Percentiles rank a stretch among this genome's conserved stretches.
These are phyloP conservation scores for Prillingera fragicola DNA, from an alignment of 1,284 basidiomycete genomes.

Conservation along the genomic window DNA sequence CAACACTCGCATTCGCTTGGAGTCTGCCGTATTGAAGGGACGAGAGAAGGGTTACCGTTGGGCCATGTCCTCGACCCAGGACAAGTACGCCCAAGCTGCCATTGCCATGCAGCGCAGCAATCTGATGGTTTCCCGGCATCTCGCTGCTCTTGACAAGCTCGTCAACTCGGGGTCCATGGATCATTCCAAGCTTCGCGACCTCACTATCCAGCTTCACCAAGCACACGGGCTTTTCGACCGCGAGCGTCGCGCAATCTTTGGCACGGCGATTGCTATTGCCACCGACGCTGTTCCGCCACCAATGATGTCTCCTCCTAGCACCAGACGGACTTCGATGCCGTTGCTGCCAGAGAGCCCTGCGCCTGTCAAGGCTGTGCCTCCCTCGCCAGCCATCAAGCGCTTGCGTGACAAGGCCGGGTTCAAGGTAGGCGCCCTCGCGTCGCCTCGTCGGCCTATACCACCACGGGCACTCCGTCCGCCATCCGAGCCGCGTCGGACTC, in stretches of 20 bases:
- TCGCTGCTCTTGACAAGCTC: not conserved
- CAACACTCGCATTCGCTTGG: conserved; percentile 65
- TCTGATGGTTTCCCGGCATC: conserved; percentile 61
- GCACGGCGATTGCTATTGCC: too few relatives aligned
- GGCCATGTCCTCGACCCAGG: conserved; percentile 61
- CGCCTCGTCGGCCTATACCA: conserved; percentile 4
- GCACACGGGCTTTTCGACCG: too few relatives aligned
- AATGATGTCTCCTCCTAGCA: too few relatives aligned
- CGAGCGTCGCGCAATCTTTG: too few relatives aligned
- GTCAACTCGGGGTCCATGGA: not conserved
- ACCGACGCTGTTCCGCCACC: too few relatives aligned
- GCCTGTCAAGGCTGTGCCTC: too few relatives aligned
- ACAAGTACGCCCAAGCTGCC: conserved; percentile 54
- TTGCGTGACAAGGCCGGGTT: conserved; percentile 9
- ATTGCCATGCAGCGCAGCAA: too few relatives aligned
- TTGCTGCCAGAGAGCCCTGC: too few relatives aligned
- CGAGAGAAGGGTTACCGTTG: conserved; percentile 63
- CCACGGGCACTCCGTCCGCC: not conserved
- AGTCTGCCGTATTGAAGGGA: conserved; percentile 62
- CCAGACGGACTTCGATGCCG: too few relatives aligned
- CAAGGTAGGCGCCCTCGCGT: not conserved
- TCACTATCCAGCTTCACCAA: too few relatives aligned
- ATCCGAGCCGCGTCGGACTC: not conserved
- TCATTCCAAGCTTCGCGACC: not conserved
- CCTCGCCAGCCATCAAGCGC: conserved; percentile 13